These are phyloP conservation scores for Calonectria henricotiae DNA, from an alignment of 2,329 filamentous ascomycete species.

Conservation along the genomic window DNA sequence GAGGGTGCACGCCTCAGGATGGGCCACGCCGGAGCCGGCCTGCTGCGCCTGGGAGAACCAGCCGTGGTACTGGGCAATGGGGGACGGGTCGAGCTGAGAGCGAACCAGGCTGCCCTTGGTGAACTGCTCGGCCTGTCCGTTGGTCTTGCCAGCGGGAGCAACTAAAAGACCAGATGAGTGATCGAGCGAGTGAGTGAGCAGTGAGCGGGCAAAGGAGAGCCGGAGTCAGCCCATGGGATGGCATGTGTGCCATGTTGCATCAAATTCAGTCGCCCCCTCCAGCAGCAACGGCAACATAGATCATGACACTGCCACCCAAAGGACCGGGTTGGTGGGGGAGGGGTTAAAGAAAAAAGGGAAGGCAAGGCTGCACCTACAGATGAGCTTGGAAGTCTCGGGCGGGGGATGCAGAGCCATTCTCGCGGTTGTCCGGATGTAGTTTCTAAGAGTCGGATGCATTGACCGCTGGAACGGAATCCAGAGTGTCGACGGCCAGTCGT, in stretches of 20 bases:
- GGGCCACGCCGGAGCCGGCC: slow-evolving; percentile 69
- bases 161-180: slow-evolving; percentile 60
- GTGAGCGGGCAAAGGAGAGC: slow-evolving; percentile 6
- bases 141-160: slow-evolving; percentile 74
- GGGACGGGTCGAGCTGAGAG: slow-evolving; percentile 75
- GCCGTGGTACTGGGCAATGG: slow-evolving; percentile 87
- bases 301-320: slow-evolving; percentile 23
- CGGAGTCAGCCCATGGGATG: slow-evolving; percentile 3
- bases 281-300: not conserved
- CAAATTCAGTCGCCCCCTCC: not conserved
- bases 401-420: slow-evolving; percentile 66
- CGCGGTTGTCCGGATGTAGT: slow-evolving; percentile 47
- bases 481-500: not conserved
- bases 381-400: slow-evolving; percentile 63
- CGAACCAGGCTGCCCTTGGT: slow-evolving; percentile 74
- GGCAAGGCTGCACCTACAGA: slow-evolving; percentile 61
- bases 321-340: slow-evolving; percentile 17
- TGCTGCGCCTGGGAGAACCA: slow-evolving; percentile 87
- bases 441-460: slow-evolving; percentile 47
- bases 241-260: slow-evolving; percentile 1
- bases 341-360: slow-evolving; percentile 13
- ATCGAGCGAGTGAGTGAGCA: not conserved
- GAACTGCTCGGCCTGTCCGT: slow-evolving; percentile 84
- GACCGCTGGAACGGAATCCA: slow-evolving; percentile 18
- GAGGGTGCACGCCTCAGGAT: slow-evolving; percentile 91